A percentile compares a stretch with the other conserved stretches of the same genome.
Evolutionary conservation across 225 moss, liverwort and hornwort species (phyloP).

Genomic region (Asterella californica): DNA sequence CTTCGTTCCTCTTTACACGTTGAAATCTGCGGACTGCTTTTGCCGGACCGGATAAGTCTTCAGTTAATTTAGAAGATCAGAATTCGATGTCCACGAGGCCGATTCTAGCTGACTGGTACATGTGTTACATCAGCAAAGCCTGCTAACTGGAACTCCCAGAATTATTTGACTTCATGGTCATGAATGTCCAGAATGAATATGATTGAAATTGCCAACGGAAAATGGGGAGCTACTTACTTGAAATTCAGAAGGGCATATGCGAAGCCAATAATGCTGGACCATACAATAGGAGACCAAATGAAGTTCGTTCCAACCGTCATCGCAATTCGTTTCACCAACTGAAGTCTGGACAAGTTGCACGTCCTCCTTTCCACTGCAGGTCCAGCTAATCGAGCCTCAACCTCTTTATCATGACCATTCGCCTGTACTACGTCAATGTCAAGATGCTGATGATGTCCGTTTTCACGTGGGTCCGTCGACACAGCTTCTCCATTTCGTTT

Average conservation of each 20-base stretch:
- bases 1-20: too few relatives aligned
- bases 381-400: too few relatives aligned
- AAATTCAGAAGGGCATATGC: slow-evolving; percentile 27
- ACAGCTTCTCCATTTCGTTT: neutral
- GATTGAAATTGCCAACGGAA: neutral
- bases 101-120: too few relatives aligned
- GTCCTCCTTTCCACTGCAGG: neutral
- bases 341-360: neutral
- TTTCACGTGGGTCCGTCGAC: neutral
- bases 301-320: slow-evolving; percentile 20
- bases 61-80: too few relatives aligned
- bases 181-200: too few relatives aligned
- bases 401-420: neutral
- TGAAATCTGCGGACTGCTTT: too few relatives aligned
- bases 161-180: too few relatives aligned
- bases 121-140: too few relatives aligned
- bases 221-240: slow-evolving; percentile 17
- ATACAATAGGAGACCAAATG: slow-evolving; percentile 21
- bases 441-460: neutral
- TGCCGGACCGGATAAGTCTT: too few relatives aligned
- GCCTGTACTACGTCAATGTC: neutral
- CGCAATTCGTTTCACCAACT: slow-evolving; percentile 8
- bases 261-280: slow-evolving; percentile 31
- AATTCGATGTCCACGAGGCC: too few relatives aligned
- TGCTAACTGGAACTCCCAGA: too few relatives aligned